Evolutionary conservation across 768 basidiomycete species (phyloP).

Genomic region (Auricularia heimuer): DNA sequence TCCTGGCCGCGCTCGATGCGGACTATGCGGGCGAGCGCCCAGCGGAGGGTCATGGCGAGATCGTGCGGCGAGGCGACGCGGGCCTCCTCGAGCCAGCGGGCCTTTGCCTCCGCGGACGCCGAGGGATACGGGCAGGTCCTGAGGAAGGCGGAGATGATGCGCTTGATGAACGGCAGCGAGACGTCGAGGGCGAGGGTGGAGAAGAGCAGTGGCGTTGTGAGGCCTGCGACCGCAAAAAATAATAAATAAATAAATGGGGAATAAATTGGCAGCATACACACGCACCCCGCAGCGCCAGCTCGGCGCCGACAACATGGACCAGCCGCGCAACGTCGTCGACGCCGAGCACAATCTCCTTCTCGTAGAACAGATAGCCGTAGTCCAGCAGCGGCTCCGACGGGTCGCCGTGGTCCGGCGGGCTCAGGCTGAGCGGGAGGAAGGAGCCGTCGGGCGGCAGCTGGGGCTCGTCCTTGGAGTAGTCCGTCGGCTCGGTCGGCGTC

Average conservation of each 20-base stretch:
- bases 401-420: slow-evolving; percentile 1
- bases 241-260: neutral
- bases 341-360: slow-evolving; percentile 67
- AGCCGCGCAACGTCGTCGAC: slow-evolving; percentile 62
- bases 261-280: neutral
- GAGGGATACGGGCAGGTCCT: slow-evolving; percentile 11
- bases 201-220: slow-evolving; percentile 88
- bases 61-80: slow-evolving; percentile 78
- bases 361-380: slow-evolving; percentile 69
- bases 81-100: slow-evolving; percentile 69
- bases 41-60: slow-evolving; percentile 84
- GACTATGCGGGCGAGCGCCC: slow-evolving; percentile 79
- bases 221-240: slow-evolving; percentile 21
- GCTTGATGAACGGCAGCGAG: slow-evolving; percentile 58
- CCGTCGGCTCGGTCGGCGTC: neutral
- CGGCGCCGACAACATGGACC: slow-evolving; percentile 58
- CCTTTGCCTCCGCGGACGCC: slow-evolving; percentile 35
- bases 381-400: slow-evolving; percentile 22
- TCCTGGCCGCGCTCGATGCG: slow-evolving; percentile 59
- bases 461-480: neutral
- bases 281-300: slow-evolving; percentile 55
- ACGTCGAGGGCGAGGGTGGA: slow-evolving; percentile 82
- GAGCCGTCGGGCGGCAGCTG: neutral
- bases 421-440: neutral
- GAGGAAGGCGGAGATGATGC: slow-evolving; percentile 77